Conservation (phyloP, 192 early-diverging fungal genomes). For the Coemansia sp. region DNA sequence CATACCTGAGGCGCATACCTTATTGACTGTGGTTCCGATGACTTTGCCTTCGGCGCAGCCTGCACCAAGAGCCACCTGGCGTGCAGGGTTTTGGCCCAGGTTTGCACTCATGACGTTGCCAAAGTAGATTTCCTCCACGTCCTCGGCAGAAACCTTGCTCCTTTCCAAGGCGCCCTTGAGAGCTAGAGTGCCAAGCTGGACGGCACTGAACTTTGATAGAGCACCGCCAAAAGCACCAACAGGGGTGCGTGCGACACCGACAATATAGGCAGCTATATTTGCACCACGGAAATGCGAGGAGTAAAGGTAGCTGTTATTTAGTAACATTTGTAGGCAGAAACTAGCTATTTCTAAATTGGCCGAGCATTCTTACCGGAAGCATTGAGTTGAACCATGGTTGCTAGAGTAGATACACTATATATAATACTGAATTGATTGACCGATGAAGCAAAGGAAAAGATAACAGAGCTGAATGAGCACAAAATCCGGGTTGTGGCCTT, state of each 20-base stretch:
- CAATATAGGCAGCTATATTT: conserved; percentile 81
- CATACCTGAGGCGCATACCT: conserved; percentile 84
- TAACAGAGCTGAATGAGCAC: too few species aligned
- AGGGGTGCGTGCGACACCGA: conserved; percentile 87
- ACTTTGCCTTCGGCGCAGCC: conserved; percentile 64
- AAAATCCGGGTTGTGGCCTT: neutral
- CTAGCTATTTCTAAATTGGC: neutral
- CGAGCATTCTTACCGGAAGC: conserved; percentile 15
- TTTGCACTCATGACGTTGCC: conserved; percentile 80
- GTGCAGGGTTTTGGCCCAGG: conserved; percentile 85
- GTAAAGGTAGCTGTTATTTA: conserved; percentile 4
- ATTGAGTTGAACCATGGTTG: conserved; percentile 15
- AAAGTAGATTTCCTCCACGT: conserved; percentile 76
- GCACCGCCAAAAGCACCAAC: conserved; percentile 91
- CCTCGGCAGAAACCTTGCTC: conserved; percentile 62
- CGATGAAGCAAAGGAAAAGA: too few species aligned
- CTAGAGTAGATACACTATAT: neutral
- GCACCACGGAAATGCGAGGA: neutral
- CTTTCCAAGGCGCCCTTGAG: conserved; percentile 71
- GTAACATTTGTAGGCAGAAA: neutral
- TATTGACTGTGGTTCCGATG: conserved; percentile 79
- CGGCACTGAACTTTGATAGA: conserved; percentile 78
- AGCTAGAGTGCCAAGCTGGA: conserved; percentile 83
- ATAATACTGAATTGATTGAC: neutral
- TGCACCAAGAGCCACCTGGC: conserved; percentile 76